phyloP scores from a whole-genome alignment of 2,329 filamentous ascomycete species.

The Colletotrichum sp. region DNA sequence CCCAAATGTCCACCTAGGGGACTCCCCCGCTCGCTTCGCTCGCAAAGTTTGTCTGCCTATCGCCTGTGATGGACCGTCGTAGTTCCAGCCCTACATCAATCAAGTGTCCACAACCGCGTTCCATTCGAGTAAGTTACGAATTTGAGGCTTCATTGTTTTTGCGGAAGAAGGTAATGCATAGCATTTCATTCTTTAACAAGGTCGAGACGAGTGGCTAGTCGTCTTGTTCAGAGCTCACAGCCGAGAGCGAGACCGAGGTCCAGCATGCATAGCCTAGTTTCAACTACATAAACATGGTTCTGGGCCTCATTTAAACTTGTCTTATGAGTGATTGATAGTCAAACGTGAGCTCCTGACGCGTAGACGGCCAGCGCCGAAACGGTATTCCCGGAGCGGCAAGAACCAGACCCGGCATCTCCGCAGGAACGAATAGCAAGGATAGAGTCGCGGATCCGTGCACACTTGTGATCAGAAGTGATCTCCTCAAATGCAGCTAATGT shows the following conservation, averaged over 20 bases:
- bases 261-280: not conserved
- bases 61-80: not conserved
- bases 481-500: not conserved
- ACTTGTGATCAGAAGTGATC: not conserved
- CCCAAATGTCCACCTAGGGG: not conserved
- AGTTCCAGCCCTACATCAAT: not conserved
- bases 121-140: rapidly evolving
- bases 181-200: not conserved
- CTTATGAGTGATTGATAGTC: not conserved
- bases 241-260: not conserved
- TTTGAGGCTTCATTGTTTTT: not conserved
- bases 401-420: too few relatives aligned
- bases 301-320: not conserved
- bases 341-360: not conserved
- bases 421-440: too few relatives aligned
- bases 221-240: not conserved
- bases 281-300: not conserved
- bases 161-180: not conserved
- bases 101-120: not conserved
- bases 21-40: too few relatives aligned
- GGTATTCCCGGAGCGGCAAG: not conserved
- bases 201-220: not conserved
- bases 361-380: not conserved
- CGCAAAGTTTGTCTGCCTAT: not conserved
- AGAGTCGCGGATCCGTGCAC: not conserved